A percentile compares a stretch with the other conserved stretches of the same genome.
phyloP scores from a whole-genome alignment of 2,329 filamentous ascomycete genomes.

The Exserohilum rostratum region DNA sequence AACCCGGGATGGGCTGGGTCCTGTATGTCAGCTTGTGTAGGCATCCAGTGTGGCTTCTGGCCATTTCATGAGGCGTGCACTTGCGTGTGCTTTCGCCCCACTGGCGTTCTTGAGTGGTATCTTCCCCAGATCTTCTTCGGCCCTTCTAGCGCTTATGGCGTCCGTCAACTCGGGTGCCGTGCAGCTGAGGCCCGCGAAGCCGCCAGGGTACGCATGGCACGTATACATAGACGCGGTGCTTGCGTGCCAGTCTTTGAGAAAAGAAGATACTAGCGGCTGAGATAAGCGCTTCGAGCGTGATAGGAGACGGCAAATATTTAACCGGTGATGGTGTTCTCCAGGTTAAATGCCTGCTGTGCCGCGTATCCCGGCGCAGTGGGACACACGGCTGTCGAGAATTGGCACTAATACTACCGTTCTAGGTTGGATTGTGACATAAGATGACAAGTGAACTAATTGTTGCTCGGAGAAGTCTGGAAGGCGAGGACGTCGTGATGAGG shows the following conservation, averaged over 20 bases:
- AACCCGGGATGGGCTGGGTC: slow-evolving; percentile 8
- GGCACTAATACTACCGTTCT: slow-evolving; percentile 12
- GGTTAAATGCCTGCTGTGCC: slow-evolving; percentile 2
- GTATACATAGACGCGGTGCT: slow-evolving; percentile 8
- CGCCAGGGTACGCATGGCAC: slow-evolving; percentile 11
- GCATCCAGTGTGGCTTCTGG: slow-evolving; percentile 19
- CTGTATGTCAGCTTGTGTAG: slow-evolving; percentile 7
- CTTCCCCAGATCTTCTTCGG: slow-evolving; percentile 26
- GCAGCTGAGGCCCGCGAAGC: slow-evolving; percentile 15
- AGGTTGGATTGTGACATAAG: not conserved
- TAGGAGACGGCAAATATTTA: slow-evolving; percentile 5
- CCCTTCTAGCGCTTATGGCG: slow-evolving; percentile 27
- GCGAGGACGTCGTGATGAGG: not conserved
- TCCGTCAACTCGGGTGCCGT: slow-evolving; percentile 22
- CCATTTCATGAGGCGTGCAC: slow-evolving; percentile 17
- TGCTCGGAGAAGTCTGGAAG: too few relatives aligned
- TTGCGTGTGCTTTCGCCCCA: slow-evolving; percentile 12
- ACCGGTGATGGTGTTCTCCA: slow-evolving; percentile 1
- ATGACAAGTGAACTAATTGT: not conserved
- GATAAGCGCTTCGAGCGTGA: slow-evolving; percentile 1
- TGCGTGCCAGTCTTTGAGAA: slow-evolving; percentile 8
- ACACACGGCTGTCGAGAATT: not conserved
- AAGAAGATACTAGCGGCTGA: not conserved
- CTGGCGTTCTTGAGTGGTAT: slow-evolving; percentile 6
- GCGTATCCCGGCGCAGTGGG: not conserved